Percentiles rank a stretch among this genome's conserved stretches.
Conservation (phyloP, 371 early-diverging fungal species). For the Cladochytrium tenue region DNA sequence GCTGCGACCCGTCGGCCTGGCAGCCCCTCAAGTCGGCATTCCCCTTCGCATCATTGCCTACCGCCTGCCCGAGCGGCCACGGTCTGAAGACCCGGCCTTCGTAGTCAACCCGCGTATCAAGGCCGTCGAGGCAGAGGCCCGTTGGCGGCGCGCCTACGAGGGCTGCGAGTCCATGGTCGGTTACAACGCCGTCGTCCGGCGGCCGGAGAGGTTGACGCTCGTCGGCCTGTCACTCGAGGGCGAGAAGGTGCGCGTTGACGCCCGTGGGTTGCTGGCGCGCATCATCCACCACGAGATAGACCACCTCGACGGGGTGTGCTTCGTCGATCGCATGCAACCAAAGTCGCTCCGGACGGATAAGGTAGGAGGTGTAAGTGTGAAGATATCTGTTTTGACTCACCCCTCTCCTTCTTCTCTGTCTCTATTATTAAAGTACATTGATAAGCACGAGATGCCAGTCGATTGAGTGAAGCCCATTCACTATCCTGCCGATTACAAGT, state of each 20-base stretch:
- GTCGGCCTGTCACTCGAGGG: slow-evolving; percentile 15
- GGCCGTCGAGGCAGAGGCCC: slow-evolving; percentile 21
- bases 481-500: no score
- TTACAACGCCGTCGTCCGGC: slow-evolving; percentile 44
- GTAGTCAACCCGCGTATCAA: slow-evolving; percentile 42
- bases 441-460: slow-evolving; percentile 6
- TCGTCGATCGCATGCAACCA: slow-evolving; percentile 38
- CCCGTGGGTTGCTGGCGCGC: slow-evolving; percentile 39
- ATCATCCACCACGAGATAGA: slow-evolving; percentile 53
- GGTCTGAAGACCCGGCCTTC: slow-evolving; percentile 34
- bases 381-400: no score
- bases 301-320: slow-evolving; percentile 43
- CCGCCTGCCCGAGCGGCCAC: slow-evolving; percentile 7
- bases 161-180: slow-evolving; percentile 44
- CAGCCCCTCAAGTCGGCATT: slow-evolving; percentile 47
- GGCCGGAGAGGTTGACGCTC: slow-evolving; percentile 18
- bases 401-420: no score
- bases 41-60: slow-evolving; percentile 41
- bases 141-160: slow-evolving; percentile 40
- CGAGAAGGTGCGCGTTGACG: slow-evolving; percentile 21
- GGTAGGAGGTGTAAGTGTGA: not conserved
- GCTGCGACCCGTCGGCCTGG: slow-evolving; percentile 37
- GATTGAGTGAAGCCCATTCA: no score
- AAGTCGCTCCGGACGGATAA: slow-evolving; percentile 45
- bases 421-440: slow-evolving; percentile 11